Percentiles rank a stretch among this genome's conserved stretches.
Conservation (phyloP, 2,329 filamentous ascomycete genomes). For the Aspergillus arachidicola region DNA sequence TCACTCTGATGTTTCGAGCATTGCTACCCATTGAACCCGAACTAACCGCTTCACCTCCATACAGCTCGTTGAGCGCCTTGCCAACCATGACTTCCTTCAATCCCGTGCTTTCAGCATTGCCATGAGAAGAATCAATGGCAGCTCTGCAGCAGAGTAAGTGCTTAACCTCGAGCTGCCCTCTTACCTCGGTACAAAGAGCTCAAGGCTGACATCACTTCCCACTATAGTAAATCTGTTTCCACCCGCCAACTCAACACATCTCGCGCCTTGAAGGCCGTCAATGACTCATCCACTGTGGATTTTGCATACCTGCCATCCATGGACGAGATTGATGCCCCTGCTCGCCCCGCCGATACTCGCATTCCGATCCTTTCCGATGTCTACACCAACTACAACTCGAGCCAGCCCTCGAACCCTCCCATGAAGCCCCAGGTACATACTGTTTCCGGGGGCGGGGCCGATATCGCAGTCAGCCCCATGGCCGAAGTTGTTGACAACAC, state of each 20-base stretch:
- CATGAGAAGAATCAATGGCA: constrained; percentile 51
- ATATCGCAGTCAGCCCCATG: constrained; percentile 57
- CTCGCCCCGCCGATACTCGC: constrained; percentile 41
- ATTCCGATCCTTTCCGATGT: constrained; percentile 55
- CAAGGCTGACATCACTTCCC: constrained; percentile 31
- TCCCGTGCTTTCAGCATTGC: constrained; percentile 59
- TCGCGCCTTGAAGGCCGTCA: constrained; percentile 57
- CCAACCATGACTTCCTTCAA: constrained; percentile 56
- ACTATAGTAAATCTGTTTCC: constrained; percentile 54
- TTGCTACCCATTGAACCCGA: neutral
- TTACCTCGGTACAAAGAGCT: constrained; percentile 7
- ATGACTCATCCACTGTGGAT: constrained; percentile 64
- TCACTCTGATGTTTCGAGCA: constrained; percentile 1
- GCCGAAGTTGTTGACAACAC: constrained; percentile 61
- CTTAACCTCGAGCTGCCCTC: neutral
- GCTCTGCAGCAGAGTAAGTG: constrained; percentile 42
- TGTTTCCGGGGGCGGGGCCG: constrained; percentile 45
- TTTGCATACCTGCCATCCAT: constrained; percentile 63
- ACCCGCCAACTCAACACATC: constrained; percentile 65
- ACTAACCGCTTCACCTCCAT: neutral
- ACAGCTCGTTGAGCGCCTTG: constrained; percentile 55
- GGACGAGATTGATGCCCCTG: constrained; percentile 44
- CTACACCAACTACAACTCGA: constrained; percentile 32
- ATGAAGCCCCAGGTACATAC: constrained; percentile 62
- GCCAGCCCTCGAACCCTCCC: constrained; percentile 28